Percentiles rank a stretch among this genome's conserved stretches.
These are phyloP conservation scores for Umbelopsis sp. DNA, from an alignment of 192 early-diverging fungal species.

Conservation along the genomic window DNA sequence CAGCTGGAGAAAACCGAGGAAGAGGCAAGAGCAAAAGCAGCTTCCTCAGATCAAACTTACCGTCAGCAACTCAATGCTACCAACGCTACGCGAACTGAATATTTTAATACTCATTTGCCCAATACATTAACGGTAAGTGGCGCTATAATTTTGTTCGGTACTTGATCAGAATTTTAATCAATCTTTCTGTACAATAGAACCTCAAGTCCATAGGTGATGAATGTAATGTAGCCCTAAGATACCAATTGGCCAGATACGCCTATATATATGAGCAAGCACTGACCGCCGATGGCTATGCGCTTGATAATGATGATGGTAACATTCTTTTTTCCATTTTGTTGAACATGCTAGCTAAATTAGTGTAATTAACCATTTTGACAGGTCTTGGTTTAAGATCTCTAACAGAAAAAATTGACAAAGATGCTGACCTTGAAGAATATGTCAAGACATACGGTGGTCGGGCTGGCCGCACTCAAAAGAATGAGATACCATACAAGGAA, in stretches of 20 bases:
- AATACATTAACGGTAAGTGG: constrained; percentile 72
- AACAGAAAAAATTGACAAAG: constrained; percentile 64
- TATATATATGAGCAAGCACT: constrained; percentile 79
- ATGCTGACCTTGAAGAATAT: constrained; percentile 55
- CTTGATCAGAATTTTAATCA: neutral
- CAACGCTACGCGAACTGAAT: constrained; percentile 76
- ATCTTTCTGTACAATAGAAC: constrained; percentile 1
- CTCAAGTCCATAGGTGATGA: constrained; percentile 83
- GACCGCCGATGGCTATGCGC: constrained; percentile 67
- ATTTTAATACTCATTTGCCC: constrained; percentile 80
- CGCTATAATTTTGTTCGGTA: neutral
- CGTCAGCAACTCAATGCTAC: constrained; percentile 76
- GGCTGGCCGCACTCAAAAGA: constrained; percentile 28
- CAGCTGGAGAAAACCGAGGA: constrained; percentile 83
- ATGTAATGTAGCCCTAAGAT: constrained; percentile 80
- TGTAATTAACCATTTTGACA: neutral
- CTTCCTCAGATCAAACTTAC: constrained; percentile 81
- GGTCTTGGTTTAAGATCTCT: constrained; percentile 46
- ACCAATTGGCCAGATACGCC: constrained; percentile 78
- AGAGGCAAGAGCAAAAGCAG: constrained; percentile 84
- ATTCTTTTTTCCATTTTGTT: neutral
- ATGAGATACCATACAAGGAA: constrained; percentile 47
- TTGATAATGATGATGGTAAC: constrained; percentile 48
- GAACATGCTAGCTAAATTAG: neutral
- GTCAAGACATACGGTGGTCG: constrained; percentile 41